These are phyloP conservation scores for Umbelopsis sp. DNA, from an alignment of 192 early-diverging fungal genomes.

Conservation along the genomic window DNA sequence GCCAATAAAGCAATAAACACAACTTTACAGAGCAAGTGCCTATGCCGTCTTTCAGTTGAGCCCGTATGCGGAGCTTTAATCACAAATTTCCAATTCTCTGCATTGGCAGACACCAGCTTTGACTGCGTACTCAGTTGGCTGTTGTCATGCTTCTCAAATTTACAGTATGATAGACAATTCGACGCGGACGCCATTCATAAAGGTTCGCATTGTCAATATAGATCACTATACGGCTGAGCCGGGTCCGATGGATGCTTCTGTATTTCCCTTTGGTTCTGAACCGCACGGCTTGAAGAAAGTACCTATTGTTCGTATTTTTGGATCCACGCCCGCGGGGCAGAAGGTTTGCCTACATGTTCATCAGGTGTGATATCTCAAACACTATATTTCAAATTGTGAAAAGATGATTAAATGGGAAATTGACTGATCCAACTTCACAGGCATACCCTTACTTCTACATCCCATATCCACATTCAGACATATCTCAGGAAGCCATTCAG, in stretches of 20 bases:
- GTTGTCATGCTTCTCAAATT: not conserved
- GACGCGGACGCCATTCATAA: not conserved
- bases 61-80: not conserved
- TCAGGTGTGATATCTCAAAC: slow-evolving; percentile 47
- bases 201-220: slow-evolving; percentile 64
- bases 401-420: not conserved
- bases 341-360: slow-evolving; percentile 85
- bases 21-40: no score
- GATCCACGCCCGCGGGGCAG: slow-evolving; percentile 68
- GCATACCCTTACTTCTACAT: slow-evolving; percentile 85
- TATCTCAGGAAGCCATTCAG: slow-evolving; percentile 40
- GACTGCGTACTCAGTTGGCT: not conserved
- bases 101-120: not conserved
- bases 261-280: slow-evolving; percentile 41
- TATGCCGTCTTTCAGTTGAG: not conserved
- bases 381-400: not conserved
- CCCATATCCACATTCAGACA: slow-evolving; percentile 53
- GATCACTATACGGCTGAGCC: slow-evolving; percentile 62
- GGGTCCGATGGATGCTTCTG: slow-evolving; percentile 42
- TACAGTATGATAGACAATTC: not conserved
- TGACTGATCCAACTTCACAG: slow-evolving; percentile 39
- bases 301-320: slow-evolving; percentile 85
- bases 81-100: not conserved
- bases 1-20: no score
- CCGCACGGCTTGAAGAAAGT: slow-evolving; percentile 54